Evolutionary conservation across 164 flowering plant species (phyloP).

Genomic region (Santalum album): DNA sequence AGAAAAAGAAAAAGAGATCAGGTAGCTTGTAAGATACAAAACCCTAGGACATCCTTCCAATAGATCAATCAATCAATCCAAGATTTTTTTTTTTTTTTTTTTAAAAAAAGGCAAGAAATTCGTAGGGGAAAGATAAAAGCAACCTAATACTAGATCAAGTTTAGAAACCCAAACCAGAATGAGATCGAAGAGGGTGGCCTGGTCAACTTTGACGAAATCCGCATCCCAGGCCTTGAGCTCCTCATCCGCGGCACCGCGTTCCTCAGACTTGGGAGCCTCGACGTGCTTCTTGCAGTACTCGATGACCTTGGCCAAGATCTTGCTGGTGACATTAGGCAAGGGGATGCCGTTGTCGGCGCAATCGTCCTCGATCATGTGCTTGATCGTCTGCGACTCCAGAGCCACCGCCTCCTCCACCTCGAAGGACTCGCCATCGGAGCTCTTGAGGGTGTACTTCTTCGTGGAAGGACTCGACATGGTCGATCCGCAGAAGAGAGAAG

Average conservation of each 20-base stretch:
- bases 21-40: too few relatives aligned
- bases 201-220: not conserved
- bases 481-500: too few relatives aligned
- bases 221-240: not conserved
- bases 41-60: too few relatives aligned
- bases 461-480: not conserved
- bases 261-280: not conserved
- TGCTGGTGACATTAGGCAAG: not conserved
- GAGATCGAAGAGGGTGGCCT: not conserved
- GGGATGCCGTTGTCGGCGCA: not conserved
- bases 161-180: slow-evolving; percentile 3
- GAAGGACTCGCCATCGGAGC: slow-evolving; percentile 2
- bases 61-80: too few relatives aligned
- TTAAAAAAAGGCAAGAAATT: too few relatives aligned
- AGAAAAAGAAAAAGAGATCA: too few relatives aligned
- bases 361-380: not conserved
- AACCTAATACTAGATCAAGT: too few relatives aligned
- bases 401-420: slow-evolving; percentile 1
- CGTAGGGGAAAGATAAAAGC: too few relatives aligned
- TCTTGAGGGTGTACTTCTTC: not conserved
- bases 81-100: too few relatives aligned
- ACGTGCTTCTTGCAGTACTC: not conserved
- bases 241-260: not conserved
- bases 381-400: not conserved
- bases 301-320: not conserved